Conservation (phyloP, 2,329 filamentous ascomycete genomes). For the Paraconiothyrium brasiliense region DNA sequence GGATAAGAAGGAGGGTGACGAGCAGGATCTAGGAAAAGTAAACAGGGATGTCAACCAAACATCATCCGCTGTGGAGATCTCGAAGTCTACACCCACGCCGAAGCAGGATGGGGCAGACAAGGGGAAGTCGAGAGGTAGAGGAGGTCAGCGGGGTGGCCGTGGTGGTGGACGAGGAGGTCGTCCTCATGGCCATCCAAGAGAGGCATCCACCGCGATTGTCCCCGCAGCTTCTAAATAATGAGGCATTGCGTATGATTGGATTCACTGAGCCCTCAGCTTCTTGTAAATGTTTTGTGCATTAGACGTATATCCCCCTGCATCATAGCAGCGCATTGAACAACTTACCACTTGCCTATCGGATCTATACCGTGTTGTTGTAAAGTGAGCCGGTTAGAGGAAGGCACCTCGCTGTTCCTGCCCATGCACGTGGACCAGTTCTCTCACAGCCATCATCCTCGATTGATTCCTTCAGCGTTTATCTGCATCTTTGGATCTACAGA, state of each 20-base stretch:
- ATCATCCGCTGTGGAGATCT: slow-evolving; percentile 9
- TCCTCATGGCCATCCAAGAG: slow-evolving; percentile 24
- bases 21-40: slow-evolving; percentile 27
- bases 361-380: background rate
- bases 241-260: background rate
- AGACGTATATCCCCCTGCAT: slow-evolving; percentile 22
- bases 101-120: slow-evolving; percentile 26
- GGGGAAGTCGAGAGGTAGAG: slow-evolving; percentile 28
- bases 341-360: no score
- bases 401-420: background rate
- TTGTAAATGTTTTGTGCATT: slow-evolving; percentile 21
- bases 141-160: slow-evolving; percentile 30
- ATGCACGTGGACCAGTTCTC: background rate
- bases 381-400: background rate
- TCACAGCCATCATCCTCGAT: background rate
- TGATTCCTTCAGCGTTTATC: background rate
- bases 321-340: slow-evolving; percentile 8
- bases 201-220: slow-evolving; percentile 20
- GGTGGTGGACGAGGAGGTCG: slow-evolving; percentile 38
- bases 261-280: slow-evolving; percentile 11
- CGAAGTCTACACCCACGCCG: slow-evolving; percentile 17
- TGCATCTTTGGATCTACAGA: background rate
- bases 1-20: slow-evolving; percentile 35
- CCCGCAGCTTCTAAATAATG: slow-evolving; percentile 12
- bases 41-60: slow-evolving; percentile 24